A percentile compares a stretch with the other conserved stretches of the same genome.
Evolutionary conservation across 1,284 basidiomycete genomes (phyloP).

Genomic region (Leccinum fallax): DNA sequence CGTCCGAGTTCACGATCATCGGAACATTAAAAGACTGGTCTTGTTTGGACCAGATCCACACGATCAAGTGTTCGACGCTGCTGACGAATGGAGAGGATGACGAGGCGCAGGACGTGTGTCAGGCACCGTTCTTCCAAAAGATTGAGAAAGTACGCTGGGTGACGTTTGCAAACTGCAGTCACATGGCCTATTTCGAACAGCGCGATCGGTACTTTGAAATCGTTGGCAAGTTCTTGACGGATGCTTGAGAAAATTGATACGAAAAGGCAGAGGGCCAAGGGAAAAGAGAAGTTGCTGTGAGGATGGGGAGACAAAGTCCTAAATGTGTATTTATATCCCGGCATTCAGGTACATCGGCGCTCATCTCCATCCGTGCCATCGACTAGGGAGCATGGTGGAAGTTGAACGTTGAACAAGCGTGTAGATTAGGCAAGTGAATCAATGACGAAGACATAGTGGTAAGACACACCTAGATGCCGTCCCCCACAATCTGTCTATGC

Average conservation of each 20-base stretch:
- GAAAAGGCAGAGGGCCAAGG: not conserved
- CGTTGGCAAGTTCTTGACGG: constrained; percentile 18
- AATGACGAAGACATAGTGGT: not conserved
- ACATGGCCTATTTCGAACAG: constrained; percentile 16
- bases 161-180: constrained; percentile 35
- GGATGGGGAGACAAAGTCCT: not conserved
- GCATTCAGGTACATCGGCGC: not conserved
- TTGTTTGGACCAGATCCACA: constrained; percentile 34
- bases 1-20: constrained; percentile 34
- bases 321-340: not conserved
- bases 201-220: constrained; percentile 18
- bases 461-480: constrained; percentile 1
- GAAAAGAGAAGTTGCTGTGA: not conserved
- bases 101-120: constrained; percentile 32
- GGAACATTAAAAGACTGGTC: constrained; percentile 38
- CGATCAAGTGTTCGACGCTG: constrained; percentile 37
- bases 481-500: not conserved
- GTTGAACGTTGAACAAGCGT: not conserved
- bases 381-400: not conserved
- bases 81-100: constrained; percentile 37
- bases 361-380: not conserved
- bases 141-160: constrained; percentile 39
- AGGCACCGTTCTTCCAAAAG: constrained; percentile 34
- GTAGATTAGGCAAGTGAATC: not conserved
- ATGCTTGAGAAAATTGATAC: not conserved